Evolutionary conservation across 768 basidiomycete genomes (phyloP), one percentile per base, ranked within the genome.

Genomic region (Lentinula sp.): DNA sequence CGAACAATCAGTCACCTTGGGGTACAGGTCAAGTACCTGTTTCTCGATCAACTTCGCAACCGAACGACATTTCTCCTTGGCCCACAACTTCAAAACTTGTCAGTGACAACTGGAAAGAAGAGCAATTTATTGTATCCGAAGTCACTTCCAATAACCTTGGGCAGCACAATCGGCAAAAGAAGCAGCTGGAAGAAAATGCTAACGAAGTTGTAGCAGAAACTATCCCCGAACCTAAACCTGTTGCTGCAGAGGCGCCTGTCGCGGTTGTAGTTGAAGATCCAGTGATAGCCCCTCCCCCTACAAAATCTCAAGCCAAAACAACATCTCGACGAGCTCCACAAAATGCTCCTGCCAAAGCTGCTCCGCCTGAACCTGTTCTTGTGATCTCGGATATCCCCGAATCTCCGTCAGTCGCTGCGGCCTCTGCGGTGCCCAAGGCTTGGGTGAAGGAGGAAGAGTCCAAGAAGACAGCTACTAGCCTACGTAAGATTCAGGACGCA

Each of bases 401-500:
- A 16, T 58, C 65, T 16, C 65, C 16, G 48, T 42, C 35, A 65
- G 65, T 46, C 37, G 65, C 67, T 42, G 64, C 71, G n/a, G 70
- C 63, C 46, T 45, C 69, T 45, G 54, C 67, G 31, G 74, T 70
- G 40, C 59, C 74, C 15, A 88, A 87, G 66, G 74, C 80, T 15
- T 91, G 89, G 87, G 76, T 80, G 18, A 83, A 82, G 63, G 87
- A 87, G 37, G 87, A 91, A 43, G 89, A 91, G 13, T 75, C 76
- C 42, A 84, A 84, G 71, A 86, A 85, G 69, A 70, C 76, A 50
- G 74, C 87, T 23, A 76, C 88, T 40, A 92, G 91, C 63, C 75
- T 99, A 40, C 87, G 95, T 59, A 94, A 98, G 61, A 99, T 99
- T 50, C 97, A 99, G 71, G 94, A 97, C 65, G 87, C 89, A 2